Conservation (phyloP, 2,329 filamentous ascomycete genomes). For the Pseudocercospora ulei region DNA sequence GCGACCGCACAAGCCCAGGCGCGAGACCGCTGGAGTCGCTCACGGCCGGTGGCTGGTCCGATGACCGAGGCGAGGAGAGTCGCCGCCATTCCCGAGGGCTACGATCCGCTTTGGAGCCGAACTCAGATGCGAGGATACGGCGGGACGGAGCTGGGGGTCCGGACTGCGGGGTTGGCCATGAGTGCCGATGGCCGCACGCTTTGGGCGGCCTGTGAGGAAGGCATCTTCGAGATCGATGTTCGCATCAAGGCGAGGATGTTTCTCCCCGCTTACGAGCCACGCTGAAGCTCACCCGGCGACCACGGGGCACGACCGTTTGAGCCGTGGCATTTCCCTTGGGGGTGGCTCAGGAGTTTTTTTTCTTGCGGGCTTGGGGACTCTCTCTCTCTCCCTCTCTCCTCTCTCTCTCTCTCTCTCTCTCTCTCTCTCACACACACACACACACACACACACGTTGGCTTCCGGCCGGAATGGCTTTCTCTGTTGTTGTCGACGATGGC, state of each 20-base stretch:
- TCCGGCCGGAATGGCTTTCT: no score
- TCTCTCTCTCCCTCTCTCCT: no score
- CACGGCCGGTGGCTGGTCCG: slow-evolving; percentile 10
- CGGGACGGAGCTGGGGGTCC: slow-evolving; percentile 33
- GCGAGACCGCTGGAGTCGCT: slow-evolving; percentile 20
- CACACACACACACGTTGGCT: no score
- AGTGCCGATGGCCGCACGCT: slow-evolving; percentile 42
- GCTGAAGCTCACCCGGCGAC: no score
- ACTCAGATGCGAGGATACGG: slow-evolving; percentile 14
- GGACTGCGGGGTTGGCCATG: slow-evolving; percentile 43
- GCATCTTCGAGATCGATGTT: slow-evolving; percentile 64
- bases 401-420: no score
- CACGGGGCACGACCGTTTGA: no score
- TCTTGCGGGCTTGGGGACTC: slow-evolving; percentile 7
- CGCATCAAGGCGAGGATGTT: slow-evolving; percentile 53
- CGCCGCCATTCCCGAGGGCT: slow-evolving; percentile 23
- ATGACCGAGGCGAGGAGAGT: slow-evolving; percentile 18
- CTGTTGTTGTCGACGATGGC: no score
- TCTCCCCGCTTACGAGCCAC: slow-evolving; percentile 35
- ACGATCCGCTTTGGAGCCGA: slow-evolving; percentile 23
- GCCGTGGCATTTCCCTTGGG: no score
- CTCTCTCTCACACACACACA: no score
- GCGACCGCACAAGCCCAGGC: slow-evolving; percentile 16
- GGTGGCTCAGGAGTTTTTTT: no score
- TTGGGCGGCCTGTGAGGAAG: slow-evolving; percentile 51